phyloP scores from a whole-genome alignment of 1,284 basidiomycete species.

The Cutaneotrichosporon cavernicola region DNA sequence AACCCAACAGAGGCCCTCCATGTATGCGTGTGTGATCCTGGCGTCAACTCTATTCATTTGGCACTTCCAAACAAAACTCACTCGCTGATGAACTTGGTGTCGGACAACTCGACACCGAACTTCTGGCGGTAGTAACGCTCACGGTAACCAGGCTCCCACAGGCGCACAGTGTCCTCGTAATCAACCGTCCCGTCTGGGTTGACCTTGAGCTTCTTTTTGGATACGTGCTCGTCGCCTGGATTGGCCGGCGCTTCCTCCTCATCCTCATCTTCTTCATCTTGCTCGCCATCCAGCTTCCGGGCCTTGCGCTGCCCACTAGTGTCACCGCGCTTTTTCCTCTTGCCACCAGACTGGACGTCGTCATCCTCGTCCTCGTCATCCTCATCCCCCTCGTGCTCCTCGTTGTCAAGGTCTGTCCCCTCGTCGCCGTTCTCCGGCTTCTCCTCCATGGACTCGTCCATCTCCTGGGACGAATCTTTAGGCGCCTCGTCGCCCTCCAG shows the following conservation, averaged over 20 bases:
- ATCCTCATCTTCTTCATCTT: conserved; percentile 38
- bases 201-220: conserved; percentile 63
- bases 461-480: conserved; percentile 29
- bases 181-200: conserved; percentile 65
- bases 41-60: background rate
- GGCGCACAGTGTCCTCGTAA: conserved; percentile 88
- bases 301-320: conserved; percentile 65
- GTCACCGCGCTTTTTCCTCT: conserved; percentile 12
- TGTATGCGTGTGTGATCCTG: conserved; percentile 78
- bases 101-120: conserved; percentile 74
- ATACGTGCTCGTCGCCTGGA: conserved; percentile 55
- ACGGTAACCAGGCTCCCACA: conserved; percentile 93
- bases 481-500: conserved; percentile 59
- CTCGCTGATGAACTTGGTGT: conserved; percentile 72
- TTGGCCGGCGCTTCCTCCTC: conserved; percentile 44
- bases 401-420: conserved; percentile 17
- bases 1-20: conserved; percentile 96
- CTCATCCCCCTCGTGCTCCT: conserved; percentile 38
- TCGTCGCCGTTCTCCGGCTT: conserved; percentile 27
- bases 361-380: conserved; percentile 46
- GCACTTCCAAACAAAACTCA: conserved; percentile 54
- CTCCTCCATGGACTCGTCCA: conserved; percentile 26
- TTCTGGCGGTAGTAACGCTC: conserved; percentile 95
- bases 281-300: conserved; percentile 44
- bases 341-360: conserved; percentile 28